Conservation (phyloP, 805 yeast species). For the Ogataea ganodermae region DNA sequence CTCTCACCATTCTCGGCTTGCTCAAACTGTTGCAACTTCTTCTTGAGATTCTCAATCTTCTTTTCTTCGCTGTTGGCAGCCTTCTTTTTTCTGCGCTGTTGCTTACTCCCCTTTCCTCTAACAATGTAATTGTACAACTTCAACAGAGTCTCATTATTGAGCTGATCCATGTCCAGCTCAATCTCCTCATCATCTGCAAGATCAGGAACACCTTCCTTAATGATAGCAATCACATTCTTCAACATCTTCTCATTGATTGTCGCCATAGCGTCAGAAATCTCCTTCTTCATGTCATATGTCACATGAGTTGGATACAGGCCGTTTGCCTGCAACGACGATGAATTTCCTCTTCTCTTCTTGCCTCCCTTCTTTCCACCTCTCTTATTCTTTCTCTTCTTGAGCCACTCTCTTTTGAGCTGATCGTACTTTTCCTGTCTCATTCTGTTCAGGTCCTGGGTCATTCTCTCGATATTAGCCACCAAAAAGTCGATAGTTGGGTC, state of each 20-base stretch:
- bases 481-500: constrained; percentile 89
- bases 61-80: constrained; percentile 66
- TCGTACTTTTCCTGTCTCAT: constrained; percentile 78
- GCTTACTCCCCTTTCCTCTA: constrained; percentile 42
- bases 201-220: constrained; percentile 74
- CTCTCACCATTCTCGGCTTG: constrained; percentile 57
- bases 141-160: constrained; percentile 80
- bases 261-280: constrained; percentile 82
- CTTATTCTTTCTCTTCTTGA: constrained; percentile 48
- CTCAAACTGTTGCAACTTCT: constrained; percentile 74
- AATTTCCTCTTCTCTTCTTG: constrained; percentile 25
- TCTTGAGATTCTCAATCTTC: constrained; percentile 71
- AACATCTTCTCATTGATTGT: constrained; percentile 75
- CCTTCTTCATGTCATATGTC: constrained; percentile 95
- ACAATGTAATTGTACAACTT: constrained; percentile 84
- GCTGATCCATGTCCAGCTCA: constrained; percentile 92
- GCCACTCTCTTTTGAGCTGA: constrained; percentile 63
- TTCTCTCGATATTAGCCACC: constrained; percentile 81
- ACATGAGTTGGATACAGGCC: constrained; percentile 46
- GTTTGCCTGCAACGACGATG: constrained; percentile 14
- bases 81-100: constrained; percentile 43
- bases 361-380: constrained; percentile 39
- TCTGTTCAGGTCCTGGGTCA: constrained; percentile 81
- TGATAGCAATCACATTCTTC: constrained; percentile 80
- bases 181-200: constrained; percentile 84